These are phyloP conservation scores for Lumnitzera littorea DNA, from an alignment of 345 rosid species.

Conservation along the genomic window DNA sequence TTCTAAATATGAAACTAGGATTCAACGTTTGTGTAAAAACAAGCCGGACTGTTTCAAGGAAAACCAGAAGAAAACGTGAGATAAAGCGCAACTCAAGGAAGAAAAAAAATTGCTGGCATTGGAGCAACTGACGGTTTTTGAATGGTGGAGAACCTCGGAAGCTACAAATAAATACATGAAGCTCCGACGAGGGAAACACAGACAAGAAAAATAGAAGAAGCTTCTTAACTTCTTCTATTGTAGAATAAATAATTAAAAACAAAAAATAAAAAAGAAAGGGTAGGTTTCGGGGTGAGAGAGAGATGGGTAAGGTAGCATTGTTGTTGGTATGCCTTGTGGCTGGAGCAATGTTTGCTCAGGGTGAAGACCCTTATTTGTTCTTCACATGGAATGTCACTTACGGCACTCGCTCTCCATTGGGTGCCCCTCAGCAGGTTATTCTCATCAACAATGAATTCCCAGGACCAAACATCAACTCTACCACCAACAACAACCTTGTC, in stretches of 20 bases:
- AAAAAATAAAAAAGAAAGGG: not conserved
- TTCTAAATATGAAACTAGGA: too few species aligned
- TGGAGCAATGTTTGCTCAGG: constrained; percentile 3
- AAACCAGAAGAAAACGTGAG: too few species aligned
- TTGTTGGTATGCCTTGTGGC: constrained; percentile 14
- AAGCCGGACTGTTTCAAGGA: too few species aligned
- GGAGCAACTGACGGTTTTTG: constrained; percentile 9
- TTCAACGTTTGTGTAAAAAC: too few species aligned
- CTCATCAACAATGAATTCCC: constrained; percentile 42
- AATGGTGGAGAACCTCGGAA: not conserved
- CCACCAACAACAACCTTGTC: constrained; percentile 32
- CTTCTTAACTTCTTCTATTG: not conserved
- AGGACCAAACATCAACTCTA: constrained; percentile 44
- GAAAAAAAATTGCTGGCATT: not conserved
- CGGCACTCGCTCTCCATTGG: constrained; percentile 16
- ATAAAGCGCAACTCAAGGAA: too few species aligned
- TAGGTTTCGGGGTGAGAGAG: not conserved
- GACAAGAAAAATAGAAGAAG: not conserved
- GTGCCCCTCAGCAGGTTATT: constrained; percentile 22
- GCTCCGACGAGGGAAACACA: not conserved
- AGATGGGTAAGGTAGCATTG: not conserved
- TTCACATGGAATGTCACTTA: constrained; percentile 19
- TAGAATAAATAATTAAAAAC: not conserved
- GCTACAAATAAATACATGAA: not conserved
- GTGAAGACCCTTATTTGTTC: constrained; percentile 18